phyloP scores from a whole-genome alignment of 1,284 basidiomycete genomes.

The Ceratobasidium papillatum region DNA sequence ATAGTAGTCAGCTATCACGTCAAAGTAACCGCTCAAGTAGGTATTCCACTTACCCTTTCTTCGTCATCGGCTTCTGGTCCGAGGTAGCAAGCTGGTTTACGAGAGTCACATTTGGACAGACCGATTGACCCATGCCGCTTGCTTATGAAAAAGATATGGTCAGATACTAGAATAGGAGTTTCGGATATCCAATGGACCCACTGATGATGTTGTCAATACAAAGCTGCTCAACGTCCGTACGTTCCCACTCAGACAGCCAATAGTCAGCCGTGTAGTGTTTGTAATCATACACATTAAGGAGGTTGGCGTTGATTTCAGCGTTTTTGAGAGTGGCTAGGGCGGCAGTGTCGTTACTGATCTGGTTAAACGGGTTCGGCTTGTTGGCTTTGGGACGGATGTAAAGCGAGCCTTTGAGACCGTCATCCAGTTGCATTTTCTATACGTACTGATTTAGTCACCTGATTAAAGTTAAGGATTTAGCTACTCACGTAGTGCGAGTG shows the following conservation, averaged over 20 bases:
- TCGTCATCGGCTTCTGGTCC: constrained; percentile 23
- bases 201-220: constrained; percentile 41
- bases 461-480: not conserved
- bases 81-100: constrained; percentile 13
- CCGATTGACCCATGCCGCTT: constrained; percentile 19
- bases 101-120: constrained; percentile 7
- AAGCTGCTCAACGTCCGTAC: constrained; percentile 38
- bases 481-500: constrained; percentile 23
- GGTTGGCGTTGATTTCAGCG: constrained; percentile 21
- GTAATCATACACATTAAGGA: constrained; percentile 36
- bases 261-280: constrained; percentile 38
- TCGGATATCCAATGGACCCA: not conserved
- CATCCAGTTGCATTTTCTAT: constrained; percentile 33
- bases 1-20: not conserved
- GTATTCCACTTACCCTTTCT: constrained; percentile 1
- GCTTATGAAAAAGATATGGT: too few relatives aligned
- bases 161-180: not conserved
- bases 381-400: constrained; percentile 34
- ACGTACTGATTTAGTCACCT: not conserved
- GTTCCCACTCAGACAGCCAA: constrained; percentile 28
- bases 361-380: constrained; percentile 28
- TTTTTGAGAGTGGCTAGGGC: constrained; percentile 5
- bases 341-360: constrained; percentile 25
- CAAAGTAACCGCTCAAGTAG: not conserved
- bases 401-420: constrained; percentile 32